A percentile compares a stretch with the other conserved stretches of the same genome.
Conservation (phyloP, 805 yeast species). For the Starmerella apis region DNA sequence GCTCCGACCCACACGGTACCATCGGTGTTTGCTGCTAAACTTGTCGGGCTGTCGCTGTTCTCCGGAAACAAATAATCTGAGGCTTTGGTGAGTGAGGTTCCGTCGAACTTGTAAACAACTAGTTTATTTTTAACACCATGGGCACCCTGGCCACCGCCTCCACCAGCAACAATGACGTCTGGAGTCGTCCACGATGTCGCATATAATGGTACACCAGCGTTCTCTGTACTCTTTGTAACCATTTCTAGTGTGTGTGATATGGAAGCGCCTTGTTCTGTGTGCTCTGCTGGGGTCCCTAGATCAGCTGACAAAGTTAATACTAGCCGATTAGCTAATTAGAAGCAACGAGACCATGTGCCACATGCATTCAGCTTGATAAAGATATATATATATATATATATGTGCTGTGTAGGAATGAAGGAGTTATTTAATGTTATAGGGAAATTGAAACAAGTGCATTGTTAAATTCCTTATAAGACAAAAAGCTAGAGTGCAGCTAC, state of each 20-base stretch:
- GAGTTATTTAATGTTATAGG: too few relatives aligned
- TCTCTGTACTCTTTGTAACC: constrained; percentile 1
- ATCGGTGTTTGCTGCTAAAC: constrained; percentile 47
- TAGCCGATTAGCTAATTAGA: background rate
- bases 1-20: constrained; percentile 31
- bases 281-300: background rate
- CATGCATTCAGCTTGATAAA: too few relatives aligned
- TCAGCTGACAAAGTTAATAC: background rate
- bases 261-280: background rate
- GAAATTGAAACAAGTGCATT: too few relatives aligned
- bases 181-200: constrained; percentile 62
- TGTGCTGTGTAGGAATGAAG: too few relatives aligned
- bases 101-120: constrained; percentile 21
- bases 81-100: constrained; percentile 1
- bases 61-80: constrained; percentile 24
- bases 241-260: too few relatives aligned
- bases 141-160: constrained; percentile 94
- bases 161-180: constrained; percentile 57
- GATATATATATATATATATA: too few relatives aligned
- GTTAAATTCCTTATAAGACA: too few relatives aligned
- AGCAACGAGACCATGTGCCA: background rate
- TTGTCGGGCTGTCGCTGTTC: constrained; percentile 76
- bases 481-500: too few relatives aligned
- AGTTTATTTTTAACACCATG: constrained; percentile 81
- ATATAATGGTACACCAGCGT: constrained; percentile 50